Evolutionary conservation across 2,329 filamentous ascomycete genomes (phyloP).

Genomic region (Stachybotrys echinatus): DNA sequence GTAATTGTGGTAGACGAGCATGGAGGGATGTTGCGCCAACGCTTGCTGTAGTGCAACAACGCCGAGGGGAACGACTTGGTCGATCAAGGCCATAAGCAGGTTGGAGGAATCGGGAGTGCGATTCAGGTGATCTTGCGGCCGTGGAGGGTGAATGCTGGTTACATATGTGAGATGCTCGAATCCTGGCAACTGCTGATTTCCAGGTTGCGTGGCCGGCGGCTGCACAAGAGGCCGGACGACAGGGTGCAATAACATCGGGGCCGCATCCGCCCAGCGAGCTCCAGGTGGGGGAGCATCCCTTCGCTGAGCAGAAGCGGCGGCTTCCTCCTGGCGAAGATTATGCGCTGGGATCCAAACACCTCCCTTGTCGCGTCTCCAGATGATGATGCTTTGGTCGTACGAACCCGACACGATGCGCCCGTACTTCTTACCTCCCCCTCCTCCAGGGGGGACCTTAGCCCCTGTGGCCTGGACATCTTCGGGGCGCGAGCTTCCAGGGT

Average conservation of each 20-base stretch:
- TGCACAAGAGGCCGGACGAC: conserved; percentile 7
- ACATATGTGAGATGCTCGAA: conserved; percentile 1
- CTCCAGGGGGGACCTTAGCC: conserved; percentile 83
- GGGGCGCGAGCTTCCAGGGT: conserved; percentile 69
- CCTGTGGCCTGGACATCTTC: conserved; percentile 75
- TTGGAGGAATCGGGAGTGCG: conserved; percentile 35
- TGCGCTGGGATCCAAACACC: conserved; percentile 80
- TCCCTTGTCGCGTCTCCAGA: conserved; percentile 84
- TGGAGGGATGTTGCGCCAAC: conserved; percentile 40
- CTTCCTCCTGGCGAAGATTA: conserved; percentile 69
- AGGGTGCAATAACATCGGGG: conserved; percentile 5
- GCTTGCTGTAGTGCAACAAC: conserved; percentile 39
- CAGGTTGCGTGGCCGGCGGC: conserved; percentile 3
- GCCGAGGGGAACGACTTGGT: conserved; percentile 46
- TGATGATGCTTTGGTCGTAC: conserved; percentile 92
- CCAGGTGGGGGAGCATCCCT: conserved; percentile 11
- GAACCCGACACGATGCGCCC: conserved; percentile 95
- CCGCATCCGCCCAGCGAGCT: neutral
- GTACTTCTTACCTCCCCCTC: conserved; percentile 83
- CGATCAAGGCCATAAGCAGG: conserved; percentile 40
- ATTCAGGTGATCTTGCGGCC: conserved; percentile 9
- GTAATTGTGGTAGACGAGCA: conserved; percentile 41
- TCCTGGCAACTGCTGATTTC: conserved; percentile 5
- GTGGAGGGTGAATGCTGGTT: neutral
- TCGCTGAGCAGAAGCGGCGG: conserved; percentile 44